phyloP scores from a whole-genome alignment of 306 rosid species.

The Spatholobus suberectus region DNA sequence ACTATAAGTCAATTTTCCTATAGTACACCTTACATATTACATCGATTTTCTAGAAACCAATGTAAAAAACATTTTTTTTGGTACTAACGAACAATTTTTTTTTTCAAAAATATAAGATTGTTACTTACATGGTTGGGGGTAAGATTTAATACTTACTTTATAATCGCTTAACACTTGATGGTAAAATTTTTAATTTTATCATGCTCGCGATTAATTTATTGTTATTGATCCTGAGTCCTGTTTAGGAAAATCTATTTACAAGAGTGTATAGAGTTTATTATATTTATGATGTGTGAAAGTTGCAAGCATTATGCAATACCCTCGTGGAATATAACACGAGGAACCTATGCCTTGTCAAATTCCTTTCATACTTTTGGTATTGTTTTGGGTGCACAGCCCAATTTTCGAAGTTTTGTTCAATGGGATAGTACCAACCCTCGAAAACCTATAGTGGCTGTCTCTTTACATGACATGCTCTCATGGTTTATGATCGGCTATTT shows the following conservation, averaged over 20 bases:
- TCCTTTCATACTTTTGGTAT: not conserved
- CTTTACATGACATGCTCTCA: not conserved
- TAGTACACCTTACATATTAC: no score
- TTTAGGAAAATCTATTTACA: not conserved
- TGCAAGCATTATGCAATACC: not conserved
- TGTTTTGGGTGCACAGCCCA: not conserved
- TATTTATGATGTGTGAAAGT: constrained; percentile 14
- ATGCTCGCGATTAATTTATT: not conserved
- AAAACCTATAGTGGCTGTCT: not conserved
- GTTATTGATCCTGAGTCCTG: not conserved
- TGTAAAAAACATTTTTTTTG: no score
- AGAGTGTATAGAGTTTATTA: not conserved
- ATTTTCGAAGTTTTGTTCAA: not conserved
- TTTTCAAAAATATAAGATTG: no score
- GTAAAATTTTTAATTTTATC: no score
- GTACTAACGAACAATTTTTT: no score
- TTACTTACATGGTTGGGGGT: no score
- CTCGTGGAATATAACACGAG: not conserved
- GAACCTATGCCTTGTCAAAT: not conserved
- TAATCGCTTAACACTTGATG: not conserved
- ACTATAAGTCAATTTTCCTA: no score
- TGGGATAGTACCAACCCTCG: constrained; percentile 23
- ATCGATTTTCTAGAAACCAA: no score
- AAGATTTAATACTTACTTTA: not conserved
- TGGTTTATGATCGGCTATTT: not conserved